Evolutionary conservation across 345 rosid genomes (phyloP).

Genomic region (Citrus hindsii): DNA sequence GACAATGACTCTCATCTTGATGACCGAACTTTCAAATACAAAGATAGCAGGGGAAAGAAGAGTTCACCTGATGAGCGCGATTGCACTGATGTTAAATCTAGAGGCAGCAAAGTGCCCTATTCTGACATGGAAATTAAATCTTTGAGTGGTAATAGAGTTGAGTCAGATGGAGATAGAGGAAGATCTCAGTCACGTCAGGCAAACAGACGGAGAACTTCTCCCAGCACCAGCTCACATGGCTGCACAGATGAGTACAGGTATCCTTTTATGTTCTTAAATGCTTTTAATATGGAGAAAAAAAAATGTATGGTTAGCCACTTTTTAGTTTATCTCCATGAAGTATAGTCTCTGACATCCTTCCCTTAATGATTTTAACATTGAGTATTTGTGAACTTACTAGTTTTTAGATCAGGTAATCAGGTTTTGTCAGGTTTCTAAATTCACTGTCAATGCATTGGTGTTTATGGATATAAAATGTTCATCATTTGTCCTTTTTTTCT

Average conservation of each 20-base stretch:
- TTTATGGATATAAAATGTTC: not conserved
- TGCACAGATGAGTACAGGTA: constrained; percentile 75
- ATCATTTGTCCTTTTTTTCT: not conserved
- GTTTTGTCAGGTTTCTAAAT: not conserved
- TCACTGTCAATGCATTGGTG: not conserved
- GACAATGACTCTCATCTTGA: constrained; percentile 42
- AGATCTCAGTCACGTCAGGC: constrained; percentile 61
- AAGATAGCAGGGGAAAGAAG: constrained; percentile 60
- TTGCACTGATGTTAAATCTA: constrained; percentile 42
- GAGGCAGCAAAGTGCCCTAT: constrained; percentile 27
- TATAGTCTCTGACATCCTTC: not conserved
- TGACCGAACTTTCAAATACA: constrained; percentile 53
- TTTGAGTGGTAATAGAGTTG: constrained; percentile 44
- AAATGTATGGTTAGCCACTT: not conserved
- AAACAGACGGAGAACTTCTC: constrained; percentile 45
- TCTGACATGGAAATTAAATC: constrained; percentile 48
- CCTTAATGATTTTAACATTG: not conserved
- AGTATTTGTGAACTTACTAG: not conserved
- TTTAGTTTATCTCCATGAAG: not conserved
- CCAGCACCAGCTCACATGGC: constrained; percentile 51
- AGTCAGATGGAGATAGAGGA: constrained; percentile 62
- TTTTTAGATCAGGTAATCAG: not conserved
- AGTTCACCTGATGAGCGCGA: constrained; percentile 71
- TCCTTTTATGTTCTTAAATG: not conserved
- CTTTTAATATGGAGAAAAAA: not conserved